Base-by-base conservation (phyloP, 2,329 filamentous ascomycete genomes). In the Myriosclerotinia curreyana region DNA sequence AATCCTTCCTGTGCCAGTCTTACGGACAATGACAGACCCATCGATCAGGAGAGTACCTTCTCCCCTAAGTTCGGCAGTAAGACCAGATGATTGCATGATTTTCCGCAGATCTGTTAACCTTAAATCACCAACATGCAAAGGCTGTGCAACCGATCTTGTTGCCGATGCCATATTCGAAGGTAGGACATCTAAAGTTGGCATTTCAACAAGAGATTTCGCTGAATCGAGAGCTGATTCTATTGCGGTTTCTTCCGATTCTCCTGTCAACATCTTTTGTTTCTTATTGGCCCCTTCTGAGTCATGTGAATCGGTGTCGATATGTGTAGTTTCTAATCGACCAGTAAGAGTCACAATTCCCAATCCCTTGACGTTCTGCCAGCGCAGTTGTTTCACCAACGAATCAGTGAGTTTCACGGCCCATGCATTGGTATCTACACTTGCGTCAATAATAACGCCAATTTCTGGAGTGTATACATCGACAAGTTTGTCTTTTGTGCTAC, bases 391-490 rank as follows among this genome's bases (percentile, higher is more conserved):
- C 65, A 96, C 90, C 25, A 99, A 85, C 52, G 85, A 80, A 70
- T 94, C 91, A 56, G 91, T 92, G 22, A 99, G 83, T 76, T 93
- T 96, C 66, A 99, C 90, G 31, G 91, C 88, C 95, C 96, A 99
- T 5, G 95, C 93, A 74, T 98, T 97, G 6, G 94, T 98, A 75
- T 99, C 95, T 50, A 98, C 94, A 73, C 93, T 97, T 15, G 94
- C 95, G 75, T 99, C 88, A 50, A 99, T 83, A 17, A 82, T 80
- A 42, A 83, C 80, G 31, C 92, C 92, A n/a, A 91, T 80, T 12
- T 79, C 76, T 1, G 95, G 95, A 0, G 91, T 92, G 74, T 94
- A 94, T 6, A 99, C 91, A 68, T 93, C 87, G 44, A 86, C 65
- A 5, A 68, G 82, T 46, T 81, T 80, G 50, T 79, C 79, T 7